Conservation (phyloP, 208 protist species). For the Wallacemonas collosoma region DNA sequence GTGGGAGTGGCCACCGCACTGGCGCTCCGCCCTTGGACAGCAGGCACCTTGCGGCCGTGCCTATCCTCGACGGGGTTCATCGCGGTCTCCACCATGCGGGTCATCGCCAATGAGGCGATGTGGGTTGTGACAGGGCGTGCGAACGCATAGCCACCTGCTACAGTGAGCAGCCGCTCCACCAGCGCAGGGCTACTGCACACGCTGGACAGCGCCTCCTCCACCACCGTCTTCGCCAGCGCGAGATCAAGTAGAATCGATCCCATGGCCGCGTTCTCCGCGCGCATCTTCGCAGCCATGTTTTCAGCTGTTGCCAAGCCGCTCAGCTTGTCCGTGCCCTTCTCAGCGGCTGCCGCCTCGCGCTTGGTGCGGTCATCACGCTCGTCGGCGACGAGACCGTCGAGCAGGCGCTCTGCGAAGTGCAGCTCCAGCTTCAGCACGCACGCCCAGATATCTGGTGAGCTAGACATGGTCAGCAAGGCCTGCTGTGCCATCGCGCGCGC, state of each 20-base stretch:
- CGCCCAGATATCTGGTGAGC: slow-evolving; percentile 63
- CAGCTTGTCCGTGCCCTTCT: neutral
- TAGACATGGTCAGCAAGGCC: slow-evolving; percentile 65
- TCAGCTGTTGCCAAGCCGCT: slow-evolving; percentile 4
- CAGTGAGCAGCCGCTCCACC: slow-evolving; percentile 41
- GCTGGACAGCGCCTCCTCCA: slow-evolving; percentile 69
- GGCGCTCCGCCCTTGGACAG: neutral
- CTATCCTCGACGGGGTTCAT: slow-evolving; percentile 11
- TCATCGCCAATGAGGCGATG: slow-evolving; percentile 23
- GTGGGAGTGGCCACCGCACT: neutral
- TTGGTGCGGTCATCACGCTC: slow-evolving; percentile 34
- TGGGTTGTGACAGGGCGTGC: slow-evolving; percentile 28
- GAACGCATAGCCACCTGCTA: slow-evolving; percentile 51
- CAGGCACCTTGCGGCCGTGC: neutral
- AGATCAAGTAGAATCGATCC: slow-evolving; percentile 67
- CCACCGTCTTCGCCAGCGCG: slow-evolving; percentile 60
- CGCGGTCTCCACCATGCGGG: slow-evolving; percentile 3
- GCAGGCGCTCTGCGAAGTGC: slow-evolving; percentile 56
- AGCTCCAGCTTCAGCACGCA: slow-evolving; percentile 75
- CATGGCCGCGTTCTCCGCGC: slow-evolving; percentile 62
- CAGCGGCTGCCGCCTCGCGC: slow-evolving; percentile 12
- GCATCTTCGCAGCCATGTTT: slow-evolving; percentile 42
- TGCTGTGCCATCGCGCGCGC: slow-evolving; percentile 79
- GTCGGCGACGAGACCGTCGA: slow-evolving; percentile 47
- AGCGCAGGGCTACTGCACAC: slow-evolving; percentile 51